phyloP scores from a whole-genome alignment of 768 basidiomycete species.

The Cubamyces lactineus region DNA sequence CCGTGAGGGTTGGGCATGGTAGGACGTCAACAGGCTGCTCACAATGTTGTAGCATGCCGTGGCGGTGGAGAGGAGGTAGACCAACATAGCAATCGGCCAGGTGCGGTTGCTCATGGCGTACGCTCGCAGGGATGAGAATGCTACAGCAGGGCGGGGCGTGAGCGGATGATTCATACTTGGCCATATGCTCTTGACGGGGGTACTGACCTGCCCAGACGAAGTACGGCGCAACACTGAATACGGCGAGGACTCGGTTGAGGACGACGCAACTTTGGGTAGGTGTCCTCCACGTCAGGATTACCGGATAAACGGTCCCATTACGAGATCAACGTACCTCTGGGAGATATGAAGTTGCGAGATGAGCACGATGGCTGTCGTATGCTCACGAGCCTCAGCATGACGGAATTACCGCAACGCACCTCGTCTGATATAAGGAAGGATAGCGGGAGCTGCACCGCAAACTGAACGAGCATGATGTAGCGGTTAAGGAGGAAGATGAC shows the following conservation, averaged over 20 bases:
- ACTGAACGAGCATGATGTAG: constrained; percentile 8
- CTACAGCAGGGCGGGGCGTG: background rate
- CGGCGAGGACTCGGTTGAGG: constrained; percentile 5
- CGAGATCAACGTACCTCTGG: background rate
- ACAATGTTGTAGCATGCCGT: background rate
- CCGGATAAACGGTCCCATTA: background rate
- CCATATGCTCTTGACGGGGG: no score
- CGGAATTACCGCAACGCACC: background rate
- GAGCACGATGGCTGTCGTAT: no score
- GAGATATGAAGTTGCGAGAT: no score
- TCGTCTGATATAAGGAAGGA: background rate
- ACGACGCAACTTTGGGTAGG: background rate
- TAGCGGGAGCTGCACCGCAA: constrained; percentile 7
- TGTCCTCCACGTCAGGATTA: background rate
- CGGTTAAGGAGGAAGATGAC: constrained; percentile 4
- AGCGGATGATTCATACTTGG: background rate
- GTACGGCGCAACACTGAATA: constrained; percentile 6
- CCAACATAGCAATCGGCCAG: background rate
- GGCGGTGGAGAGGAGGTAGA: background rate
- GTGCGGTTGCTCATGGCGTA: constrained; percentile 15
- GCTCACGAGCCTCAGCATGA: no score
- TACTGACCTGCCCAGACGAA: constrained; percentile 6
- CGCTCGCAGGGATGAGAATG: constrained; percentile 5
- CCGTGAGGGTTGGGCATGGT: background rate
- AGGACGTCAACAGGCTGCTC: background rate